A percentile compares a stretch with the other conserved stretches of the same genome.
Conservation (phyloP, 2,329 filamentous ascomycete species). For the Fonsecaea pedrosoi region DNA sequence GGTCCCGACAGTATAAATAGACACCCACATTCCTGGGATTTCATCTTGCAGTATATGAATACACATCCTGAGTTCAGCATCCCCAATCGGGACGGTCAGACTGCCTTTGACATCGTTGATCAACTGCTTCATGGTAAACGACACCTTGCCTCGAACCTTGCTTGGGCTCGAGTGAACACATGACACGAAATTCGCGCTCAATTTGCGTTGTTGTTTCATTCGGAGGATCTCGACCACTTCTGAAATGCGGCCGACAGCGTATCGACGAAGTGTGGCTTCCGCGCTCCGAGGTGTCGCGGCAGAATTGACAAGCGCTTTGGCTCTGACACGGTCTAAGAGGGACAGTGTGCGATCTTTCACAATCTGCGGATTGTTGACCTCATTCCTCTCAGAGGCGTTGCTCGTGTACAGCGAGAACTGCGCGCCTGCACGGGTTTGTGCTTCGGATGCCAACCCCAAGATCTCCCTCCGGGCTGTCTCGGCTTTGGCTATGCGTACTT, state of each 20-base stretch:
- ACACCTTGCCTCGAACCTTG: conserved; percentile 61
- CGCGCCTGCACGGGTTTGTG: conserved; percentile 23
- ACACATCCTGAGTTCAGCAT: conserved; percentile 56
- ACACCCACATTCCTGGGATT: conserved; percentile 59
- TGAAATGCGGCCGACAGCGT: conserved; percentile 70
- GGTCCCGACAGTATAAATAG: conserved; percentile 47
- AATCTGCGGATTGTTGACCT: conserved; percentile 30
- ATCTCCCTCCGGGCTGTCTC: conserved; percentile 34
- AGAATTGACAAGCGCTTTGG: conserved; percentile 66
- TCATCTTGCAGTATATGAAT: conserved; percentile 56
- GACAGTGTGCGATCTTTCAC: conserved; percentile 49
- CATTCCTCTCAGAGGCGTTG: not conserved
- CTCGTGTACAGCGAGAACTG: conserved; percentile 23
- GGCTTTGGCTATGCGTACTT: conserved; percentile 34
- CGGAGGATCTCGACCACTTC: conserved; percentile 72
- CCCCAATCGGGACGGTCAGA: conserved; percentile 58
- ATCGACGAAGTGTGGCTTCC: conserved; percentile 65
- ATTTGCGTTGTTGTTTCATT: conserved; percentile 60
- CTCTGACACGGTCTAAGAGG: conserved; percentile 76
- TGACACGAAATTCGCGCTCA: conserved; percentile 41
- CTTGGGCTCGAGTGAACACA: conserved; percentile 42
- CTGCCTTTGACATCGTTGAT: conserved; percentile 73
- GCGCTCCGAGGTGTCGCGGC: conserved; percentile 55
- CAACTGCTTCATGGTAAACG: conserved; percentile 69
- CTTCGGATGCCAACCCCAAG: conserved; percentile 24